These are phyloP conservation scores for Linnemannia elongata DNA, from an alignment of 192 early-diverging fungal species.

Conservation along the genomic window DNA sequence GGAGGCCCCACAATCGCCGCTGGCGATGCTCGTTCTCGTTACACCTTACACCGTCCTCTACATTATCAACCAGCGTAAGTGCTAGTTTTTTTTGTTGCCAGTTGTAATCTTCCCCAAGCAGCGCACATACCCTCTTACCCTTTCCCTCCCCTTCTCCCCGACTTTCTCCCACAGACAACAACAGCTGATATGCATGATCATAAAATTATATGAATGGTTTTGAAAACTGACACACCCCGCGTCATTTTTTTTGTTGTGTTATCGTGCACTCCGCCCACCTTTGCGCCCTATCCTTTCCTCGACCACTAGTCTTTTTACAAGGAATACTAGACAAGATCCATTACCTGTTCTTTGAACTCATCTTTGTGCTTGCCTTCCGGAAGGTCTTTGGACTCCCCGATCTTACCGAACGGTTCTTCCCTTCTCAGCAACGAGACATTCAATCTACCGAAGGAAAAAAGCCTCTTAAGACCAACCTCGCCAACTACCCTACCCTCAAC, in stretches of 20 bases:
- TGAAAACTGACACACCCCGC: too few relatives aligned
- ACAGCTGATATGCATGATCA: neutral
- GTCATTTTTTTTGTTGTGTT: neutral
- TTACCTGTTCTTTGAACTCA: constrained; percentile 51
- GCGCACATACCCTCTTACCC: neutral
- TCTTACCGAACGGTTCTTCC: constrained; percentile 41
- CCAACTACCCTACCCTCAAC: neutral
- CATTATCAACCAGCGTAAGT: constrained; percentile 42
- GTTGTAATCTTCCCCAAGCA: neutral
- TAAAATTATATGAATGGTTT: neutral
- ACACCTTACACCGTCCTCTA: constrained; percentile 52
- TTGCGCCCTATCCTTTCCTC: neutral
- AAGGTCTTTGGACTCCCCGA: constrained; percentile 52
- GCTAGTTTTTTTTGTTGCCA: neutral
- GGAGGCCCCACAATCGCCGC: constrained; percentile 41
- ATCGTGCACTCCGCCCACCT: constrained; percentile 3
- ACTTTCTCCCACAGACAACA: neutral
- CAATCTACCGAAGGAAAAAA: constrained; percentile 32
- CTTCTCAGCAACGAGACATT: constrained; percentile 9
- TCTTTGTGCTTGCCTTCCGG: constrained; percentile 50
- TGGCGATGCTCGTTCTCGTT: constrained; percentile 51
- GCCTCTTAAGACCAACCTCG: constrained; percentile 39
- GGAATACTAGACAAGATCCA: constrained; percentile 45
- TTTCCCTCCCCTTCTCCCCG: neutral
- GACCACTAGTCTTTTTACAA: constrained; percentile 33